phyloP scores from a whole-genome alignment of 169 alveolate species.

The Cryptosporidium sp. region DNA sequence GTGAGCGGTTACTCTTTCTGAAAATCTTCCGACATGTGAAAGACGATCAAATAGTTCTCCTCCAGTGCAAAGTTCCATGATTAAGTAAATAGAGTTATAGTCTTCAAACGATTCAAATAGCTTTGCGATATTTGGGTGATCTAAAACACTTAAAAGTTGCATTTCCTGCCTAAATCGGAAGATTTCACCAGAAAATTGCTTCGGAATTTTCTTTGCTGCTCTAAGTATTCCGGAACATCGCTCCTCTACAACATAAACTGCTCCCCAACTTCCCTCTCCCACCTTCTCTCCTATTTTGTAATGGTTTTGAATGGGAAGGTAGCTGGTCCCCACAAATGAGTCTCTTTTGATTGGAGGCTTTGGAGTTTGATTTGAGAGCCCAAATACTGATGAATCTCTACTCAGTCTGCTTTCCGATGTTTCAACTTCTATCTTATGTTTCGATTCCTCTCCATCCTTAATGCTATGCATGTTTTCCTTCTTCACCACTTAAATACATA shows the following conservation, averaged over 20 bases:
- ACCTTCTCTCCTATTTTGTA: conserved; percentile 79
- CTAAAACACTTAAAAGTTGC: conserved; percentile 76
- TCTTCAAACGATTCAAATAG: conserved; percentile 86
- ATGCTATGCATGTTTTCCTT: neutral
- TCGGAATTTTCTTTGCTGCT: conserved; percentile 71
- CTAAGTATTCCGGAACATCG: conserved; percentile 58
- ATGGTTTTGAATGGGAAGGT: conserved; percentile 53
- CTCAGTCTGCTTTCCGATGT: conserved; percentile 8
- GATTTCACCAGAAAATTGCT: conserved; percentile 58
- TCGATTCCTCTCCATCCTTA: conserved; percentile 13
- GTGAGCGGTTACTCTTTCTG: conserved; percentile 85
- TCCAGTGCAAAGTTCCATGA: conserved; percentile 87
- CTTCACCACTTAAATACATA: neutral
- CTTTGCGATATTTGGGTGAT: conserved; percentile 85
- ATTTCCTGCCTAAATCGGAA: conserved; percentile 70
- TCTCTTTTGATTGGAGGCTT: conserved; percentile 71
- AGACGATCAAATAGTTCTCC: conserved; percentile 84
- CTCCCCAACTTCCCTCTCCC: conserved; percentile 84
- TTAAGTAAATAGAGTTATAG: conserved; percentile 83
- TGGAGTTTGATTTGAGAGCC: conserved; percentile 60
- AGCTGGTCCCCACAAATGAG: conserved; percentile 73
- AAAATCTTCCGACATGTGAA: conserved; percentile 76
- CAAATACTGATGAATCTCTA: conserved; percentile 41
- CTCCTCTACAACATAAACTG: conserved; percentile 82
- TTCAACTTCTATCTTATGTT: neutral